Evolutionary conservation across 805 yeast species (phyloP).

Genomic region (Hemisphaericaspora nanyangensis): DNA sequence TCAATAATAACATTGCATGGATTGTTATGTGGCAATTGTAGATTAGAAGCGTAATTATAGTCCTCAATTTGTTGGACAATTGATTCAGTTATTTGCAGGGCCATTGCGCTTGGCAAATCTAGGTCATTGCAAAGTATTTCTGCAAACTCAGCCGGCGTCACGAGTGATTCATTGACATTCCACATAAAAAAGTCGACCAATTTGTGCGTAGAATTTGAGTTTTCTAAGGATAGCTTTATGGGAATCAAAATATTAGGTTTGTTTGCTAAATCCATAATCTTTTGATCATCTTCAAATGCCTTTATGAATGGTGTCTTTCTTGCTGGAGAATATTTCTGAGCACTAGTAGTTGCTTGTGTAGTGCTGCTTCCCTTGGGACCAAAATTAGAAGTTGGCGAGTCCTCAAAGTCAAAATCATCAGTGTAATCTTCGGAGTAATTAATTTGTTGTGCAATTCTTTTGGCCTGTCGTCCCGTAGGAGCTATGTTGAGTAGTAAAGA

Average conservation of each 20-base stretch:
- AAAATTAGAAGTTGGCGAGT: slow-evolving; percentile 17
- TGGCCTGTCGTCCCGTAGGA: slow-evolving; percentile 72
- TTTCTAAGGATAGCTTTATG: slow-evolving; percentile 57
- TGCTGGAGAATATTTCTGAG: slow-evolving; percentile 23
- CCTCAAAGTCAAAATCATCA: slow-evolving; percentile 49
- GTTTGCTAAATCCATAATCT: slow-evolving; percentile 24
- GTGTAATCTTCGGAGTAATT: slow-evolving; percentile 70
- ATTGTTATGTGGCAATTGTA: slow-evolving; percentile 54
- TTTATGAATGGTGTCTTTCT: slow-evolving; percentile 20
- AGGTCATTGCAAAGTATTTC: slow-evolving; percentile 75
- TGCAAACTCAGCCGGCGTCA: slow-evolving; percentile 75
- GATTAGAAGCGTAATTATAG: slow-evolving; percentile 56
- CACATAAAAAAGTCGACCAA: slow-evolving; percentile 69
- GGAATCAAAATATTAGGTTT: slow-evolving; percentile 55
- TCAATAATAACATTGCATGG: slow-evolving; percentile 77
- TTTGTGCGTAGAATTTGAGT: slow-evolving; percentile 43
- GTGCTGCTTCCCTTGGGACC: slow-evolving; percentile 3
- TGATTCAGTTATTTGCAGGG: slow-evolving; percentile 60
- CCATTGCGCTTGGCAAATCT: slow-evolving; percentile 68
- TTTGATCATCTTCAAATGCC: slow-evolving; percentile 20
- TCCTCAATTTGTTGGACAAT: slow-evolving; percentile 82
- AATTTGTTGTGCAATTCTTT: slow-evolving; percentile 64
- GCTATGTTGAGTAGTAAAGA: slow-evolving; percentile 65
- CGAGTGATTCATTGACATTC: slow-evolving; percentile 61
- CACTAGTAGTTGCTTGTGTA: slow-evolving; percentile 11